phyloP scores from a whole-genome alignment of 2,329 filamentous ascomycete genomes.

The Nothophoma quercina region DNA sequence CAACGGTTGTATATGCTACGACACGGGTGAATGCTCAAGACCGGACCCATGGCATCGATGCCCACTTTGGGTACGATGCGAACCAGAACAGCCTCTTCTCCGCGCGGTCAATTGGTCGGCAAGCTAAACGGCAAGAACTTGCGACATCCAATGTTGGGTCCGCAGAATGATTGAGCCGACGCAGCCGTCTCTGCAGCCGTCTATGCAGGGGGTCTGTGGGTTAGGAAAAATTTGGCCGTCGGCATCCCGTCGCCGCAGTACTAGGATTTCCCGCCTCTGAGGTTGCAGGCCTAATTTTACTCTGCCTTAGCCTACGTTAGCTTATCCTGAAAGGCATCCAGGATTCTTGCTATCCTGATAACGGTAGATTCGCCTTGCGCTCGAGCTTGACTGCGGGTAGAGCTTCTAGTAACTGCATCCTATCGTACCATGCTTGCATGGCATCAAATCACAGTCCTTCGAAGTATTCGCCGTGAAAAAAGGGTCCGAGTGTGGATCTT shows the following conservation, averaged over 20 bases:
- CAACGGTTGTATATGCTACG: no score
- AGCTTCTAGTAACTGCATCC: neutral
- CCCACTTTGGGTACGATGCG: no score
- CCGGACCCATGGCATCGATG: no score
- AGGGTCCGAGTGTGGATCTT: neutral
- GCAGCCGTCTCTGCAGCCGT: neutral
- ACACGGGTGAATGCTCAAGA: no score
- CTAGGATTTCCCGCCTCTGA: neutral
- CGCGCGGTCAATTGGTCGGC: neutral
- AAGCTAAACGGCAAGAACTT: neutral
- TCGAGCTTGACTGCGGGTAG: neutral
- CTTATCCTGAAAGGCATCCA: neutral
- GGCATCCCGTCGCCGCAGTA: neutral
- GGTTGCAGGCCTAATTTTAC: neutral
- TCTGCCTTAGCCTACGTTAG: neutral
- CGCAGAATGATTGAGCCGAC: neutral
- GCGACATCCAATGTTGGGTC: neutral
- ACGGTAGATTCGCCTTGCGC: slow-evolving; percentile 1
- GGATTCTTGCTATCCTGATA: slow-evolving; percentile 1
- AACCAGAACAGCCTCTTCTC: neutral
- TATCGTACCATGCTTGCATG: neutral
- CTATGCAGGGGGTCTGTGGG: neutral
- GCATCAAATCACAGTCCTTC: slow-evolving; percentile 5
- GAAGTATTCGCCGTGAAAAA: neutral
- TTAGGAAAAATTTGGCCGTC: neutral